A percentile compares a stretch with the other conserved stretches of the same genome.
Conservation (phyloP, 2,329 filamentous ascomycete genomes). For the Alternaria atra region DNA sequence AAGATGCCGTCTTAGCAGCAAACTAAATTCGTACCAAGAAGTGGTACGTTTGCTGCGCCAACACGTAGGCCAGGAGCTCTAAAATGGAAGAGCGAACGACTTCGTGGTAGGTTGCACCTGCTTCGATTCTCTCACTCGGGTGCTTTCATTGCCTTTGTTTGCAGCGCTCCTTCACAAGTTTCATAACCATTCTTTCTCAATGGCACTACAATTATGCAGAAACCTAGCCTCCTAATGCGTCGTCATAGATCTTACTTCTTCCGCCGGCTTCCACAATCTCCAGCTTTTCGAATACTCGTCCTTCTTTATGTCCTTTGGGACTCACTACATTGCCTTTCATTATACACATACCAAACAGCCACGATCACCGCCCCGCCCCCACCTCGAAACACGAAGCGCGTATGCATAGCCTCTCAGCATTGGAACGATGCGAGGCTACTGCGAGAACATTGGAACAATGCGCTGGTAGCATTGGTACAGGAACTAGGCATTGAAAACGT, state of each 20-base stretch:
- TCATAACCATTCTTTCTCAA: not conserved
- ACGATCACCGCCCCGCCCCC: constrained; percentile 18
- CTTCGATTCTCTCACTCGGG: not conserved
- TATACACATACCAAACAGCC: constrained; percentile 29
- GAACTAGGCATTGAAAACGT: constrained; percentile 70
- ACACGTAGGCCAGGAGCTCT: not conserved
- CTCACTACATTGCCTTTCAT: constrained; percentile 28
- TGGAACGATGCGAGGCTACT: constrained; percentile 72
- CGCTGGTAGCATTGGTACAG: constrained; percentile 65
- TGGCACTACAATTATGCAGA: not conserved
- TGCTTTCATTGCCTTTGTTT: not conserved
- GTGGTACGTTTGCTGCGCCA: constrained; percentile 1
- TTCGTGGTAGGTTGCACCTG: constrained; percentile 7
- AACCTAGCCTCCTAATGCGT: constrained; percentile 19
- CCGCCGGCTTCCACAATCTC: constrained; percentile 30
- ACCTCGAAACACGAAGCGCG: constrained; percentile 41
- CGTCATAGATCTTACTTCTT: constrained; percentile 27
- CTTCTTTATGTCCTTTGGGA: constrained; percentile 33
- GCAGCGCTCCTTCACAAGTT: not conserved
- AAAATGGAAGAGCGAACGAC: not conserved
- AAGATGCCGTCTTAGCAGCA: constrained; percentile 8
- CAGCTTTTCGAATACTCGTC: constrained; percentile 29
- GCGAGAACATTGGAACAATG: constrained; percentile 68
- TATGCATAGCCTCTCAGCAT: constrained; percentile 75
- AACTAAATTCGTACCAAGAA: constrained; percentile 10